Evolutionary conservation across 2,329 filamentous ascomycete genomes (phyloP).

Genomic region (Penicillium sp.): DNA sequence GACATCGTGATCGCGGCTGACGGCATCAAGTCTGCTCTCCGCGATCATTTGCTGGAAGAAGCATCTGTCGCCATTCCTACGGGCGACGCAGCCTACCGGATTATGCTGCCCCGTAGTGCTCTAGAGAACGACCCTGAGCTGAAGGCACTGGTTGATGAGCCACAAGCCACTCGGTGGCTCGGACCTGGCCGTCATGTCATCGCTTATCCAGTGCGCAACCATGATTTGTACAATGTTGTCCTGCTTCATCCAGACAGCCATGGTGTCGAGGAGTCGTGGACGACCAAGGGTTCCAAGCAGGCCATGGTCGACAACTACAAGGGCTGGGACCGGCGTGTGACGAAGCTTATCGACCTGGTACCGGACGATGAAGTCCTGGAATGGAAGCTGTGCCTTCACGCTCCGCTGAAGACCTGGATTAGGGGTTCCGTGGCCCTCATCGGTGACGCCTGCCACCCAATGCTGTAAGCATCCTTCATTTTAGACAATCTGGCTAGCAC

Average conservation of each 20-base stretch:
- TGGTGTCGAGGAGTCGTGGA: slow-evolving; percentile 56
- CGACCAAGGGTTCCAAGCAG: slow-evolving; percentile 53
- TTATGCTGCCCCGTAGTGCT: slow-evolving; percentile 61
- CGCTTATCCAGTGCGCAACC: slow-evolving; percentile 62
- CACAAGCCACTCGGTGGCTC: slow-evolving; percentile 66
- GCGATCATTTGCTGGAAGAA: slow-evolving; percentile 34
- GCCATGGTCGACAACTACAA: slow-evolving; percentile 54
- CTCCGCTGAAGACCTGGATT: slow-evolving; percentile 30
- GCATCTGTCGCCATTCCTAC: slow-evolving; percentile 37
- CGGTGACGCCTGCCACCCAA: slow-evolving; percentile 41
- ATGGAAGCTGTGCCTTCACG: slow-evolving; percentile 32
- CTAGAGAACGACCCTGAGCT: slow-evolving; percentile 61
- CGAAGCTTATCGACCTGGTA: slow-evolving; percentile 52
- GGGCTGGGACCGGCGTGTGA: slow-evolving; percentile 54
- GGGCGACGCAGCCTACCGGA: slow-evolving; percentile 68
- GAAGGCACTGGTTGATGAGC: slow-evolving; percentile 56
- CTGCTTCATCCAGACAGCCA: slow-evolving; percentile 54
- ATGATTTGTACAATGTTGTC: slow-evolving; percentile 58
- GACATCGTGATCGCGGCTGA: slow-evolving; percentile 48
- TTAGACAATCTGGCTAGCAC: too few relatives aligned
- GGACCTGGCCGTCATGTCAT: slow-evolving; percentile 68
- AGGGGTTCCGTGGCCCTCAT: slow-evolving; percentile 32
- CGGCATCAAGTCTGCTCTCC: slow-evolving; percentile 45
- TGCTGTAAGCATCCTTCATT: slow-evolving; percentile 36
- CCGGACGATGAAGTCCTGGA: slow-evolving; percentile 44